Base-by-base conservation (phyloP, 495 filamentous ascomycete species). In the Aspergillus haitiensis region DNA sequence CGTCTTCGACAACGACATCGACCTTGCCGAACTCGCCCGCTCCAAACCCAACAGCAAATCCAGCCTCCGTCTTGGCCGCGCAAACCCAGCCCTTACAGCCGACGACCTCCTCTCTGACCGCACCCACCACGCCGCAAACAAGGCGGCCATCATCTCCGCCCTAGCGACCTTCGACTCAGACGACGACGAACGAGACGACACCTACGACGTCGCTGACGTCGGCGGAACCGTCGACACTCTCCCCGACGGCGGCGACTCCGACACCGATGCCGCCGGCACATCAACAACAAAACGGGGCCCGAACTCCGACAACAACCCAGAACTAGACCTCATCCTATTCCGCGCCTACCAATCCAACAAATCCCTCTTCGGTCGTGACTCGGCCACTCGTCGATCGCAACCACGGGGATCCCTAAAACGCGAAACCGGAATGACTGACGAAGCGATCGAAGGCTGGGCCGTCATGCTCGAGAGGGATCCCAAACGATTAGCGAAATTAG, bases 171-270 rank as follows among this genome's bases (percentile, higher is more conserved):
- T 98, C 66, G 93, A 98, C 75, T 87, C 86, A 0, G 94, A 97
- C 64, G 93, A 97, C 67, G 94, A 98, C 74, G 94, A 98, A 75
- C 87, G 92, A 36, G 94, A 98, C 74, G 94, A 98, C 68, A 98
- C 94, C 2, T 98, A 98, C 72, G 94, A 98, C 65, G 81, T 86
- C 8, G 89, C 83, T 42, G 94, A 98, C 64, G 92, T 97, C 6
- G 94, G 94, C 55, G 91, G 93, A 10, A 89, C 90, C 4, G 84
- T 97, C 9, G 89, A 95, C 56, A 71, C 80, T 3, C 21, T 27
- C 21, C 21, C 21, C 21, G 21, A 27, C 36, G 72, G 70, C 32
- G 76, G 74, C 52, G 71, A 70, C 54, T 70, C 72, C 36, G 76
- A 77, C 49, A 67, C 69, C 27, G 78, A 78, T 18, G 65, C 69